Evolutionary conservation across 2,329 filamentous ascomycete species (phyloP).

Genomic region (Leptographium wingfieldii): DNA sequence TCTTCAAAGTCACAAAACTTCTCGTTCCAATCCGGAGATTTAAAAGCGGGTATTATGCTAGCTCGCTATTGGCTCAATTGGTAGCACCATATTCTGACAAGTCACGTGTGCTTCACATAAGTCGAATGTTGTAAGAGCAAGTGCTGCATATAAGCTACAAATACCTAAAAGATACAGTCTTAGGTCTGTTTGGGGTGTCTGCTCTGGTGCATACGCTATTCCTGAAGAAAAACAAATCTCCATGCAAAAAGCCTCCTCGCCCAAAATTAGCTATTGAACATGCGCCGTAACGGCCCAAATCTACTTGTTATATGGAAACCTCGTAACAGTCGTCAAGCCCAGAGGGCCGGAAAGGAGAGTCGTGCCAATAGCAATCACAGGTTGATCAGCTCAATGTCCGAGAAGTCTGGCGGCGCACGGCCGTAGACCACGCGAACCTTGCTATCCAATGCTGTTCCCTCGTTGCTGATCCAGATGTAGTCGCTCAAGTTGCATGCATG

Average conservation of each 20-base stretch:
- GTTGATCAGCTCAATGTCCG: slow-evolving; percentile 74
- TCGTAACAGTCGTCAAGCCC: not conserved
- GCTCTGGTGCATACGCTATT: not conserved
- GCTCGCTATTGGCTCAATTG: not conserved
- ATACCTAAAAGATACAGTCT: not conserved
- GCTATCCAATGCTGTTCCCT: slow-evolving; percentile 76
- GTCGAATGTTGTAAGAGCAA: not conserved
- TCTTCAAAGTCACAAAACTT: slow-evolving; percentile 1
- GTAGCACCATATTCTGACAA: not conserved
- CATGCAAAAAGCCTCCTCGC: not conserved
- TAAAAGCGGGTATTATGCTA: slow-evolving; percentile 5
- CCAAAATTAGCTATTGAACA: not conserved
- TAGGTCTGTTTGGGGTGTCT: not conserved
- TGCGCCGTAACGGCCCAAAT: not conserved
- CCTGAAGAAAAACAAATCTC: not conserved
- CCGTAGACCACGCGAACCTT: slow-evolving; percentile 75
- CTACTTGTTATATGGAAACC: not conserved
- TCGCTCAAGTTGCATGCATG: slow-evolving; percentile 65
- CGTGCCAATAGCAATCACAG: slow-evolving; percentile 31
- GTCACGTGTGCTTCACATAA: not conserved
- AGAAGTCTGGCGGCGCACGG: slow-evolving; percentile 78
- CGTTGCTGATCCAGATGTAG: slow-evolving; percentile 85
- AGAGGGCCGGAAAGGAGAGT: not conserved
- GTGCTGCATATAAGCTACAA: not conserved
- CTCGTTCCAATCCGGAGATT: not conserved